Evolutionary conservation across 75 land plant genomes (phyloP).

Genomic region (Adiantum capillusveneris): DNA sequence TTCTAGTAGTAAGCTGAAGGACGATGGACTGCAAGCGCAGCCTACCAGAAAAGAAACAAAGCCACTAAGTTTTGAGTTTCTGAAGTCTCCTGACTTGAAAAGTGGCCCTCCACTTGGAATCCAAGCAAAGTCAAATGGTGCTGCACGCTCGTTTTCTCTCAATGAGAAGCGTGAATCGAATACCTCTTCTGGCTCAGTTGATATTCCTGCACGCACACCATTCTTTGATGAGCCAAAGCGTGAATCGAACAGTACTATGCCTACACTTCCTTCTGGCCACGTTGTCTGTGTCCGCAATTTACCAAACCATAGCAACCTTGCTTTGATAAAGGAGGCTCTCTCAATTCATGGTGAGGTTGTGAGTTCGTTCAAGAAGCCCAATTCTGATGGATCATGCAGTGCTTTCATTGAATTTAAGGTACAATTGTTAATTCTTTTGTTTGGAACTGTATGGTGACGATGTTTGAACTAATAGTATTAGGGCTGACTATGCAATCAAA

Average conservation of each 20-base stretch:
- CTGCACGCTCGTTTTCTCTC: too few relatives aligned
- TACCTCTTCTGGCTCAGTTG: too few relatives aligned
- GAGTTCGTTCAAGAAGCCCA: slow-evolving; percentile 2
- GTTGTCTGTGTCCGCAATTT: not conserved
- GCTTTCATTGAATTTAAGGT: slow-evolving; percentile 1
- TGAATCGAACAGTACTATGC: too few relatives aligned
- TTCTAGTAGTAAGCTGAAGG: not conserved
- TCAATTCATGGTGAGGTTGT: slow-evolving; percentile 1
- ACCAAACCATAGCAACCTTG: not conserved
- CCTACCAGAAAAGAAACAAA: not conserved
- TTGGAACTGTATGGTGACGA: too few relatives aligned
- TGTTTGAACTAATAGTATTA: too few relatives aligned
- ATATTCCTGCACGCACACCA: too few relatives aligned
- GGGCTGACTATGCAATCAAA: too few relatives aligned
- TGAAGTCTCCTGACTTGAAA: not conserved
- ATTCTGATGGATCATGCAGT: not conserved
- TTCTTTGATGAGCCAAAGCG: too few relatives aligned
- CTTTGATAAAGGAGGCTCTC: not conserved
- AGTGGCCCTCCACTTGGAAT: not conserved
- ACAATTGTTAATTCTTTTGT: too few relatives aligned
- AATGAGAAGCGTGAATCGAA: too few relatives aligned
- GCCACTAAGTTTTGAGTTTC: not conserved
- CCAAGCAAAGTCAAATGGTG: too few relatives aligned
- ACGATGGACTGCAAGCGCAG: not conserved
- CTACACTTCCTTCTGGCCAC: not conserved